Percentiles rank a stretch among this genome's conserved stretches.
These are phyloP conservation scores for Schizosaccharomyces versatilis DNA, from an alignment of 1,139 yeast species.

Conservation along the genomic window DNA sequence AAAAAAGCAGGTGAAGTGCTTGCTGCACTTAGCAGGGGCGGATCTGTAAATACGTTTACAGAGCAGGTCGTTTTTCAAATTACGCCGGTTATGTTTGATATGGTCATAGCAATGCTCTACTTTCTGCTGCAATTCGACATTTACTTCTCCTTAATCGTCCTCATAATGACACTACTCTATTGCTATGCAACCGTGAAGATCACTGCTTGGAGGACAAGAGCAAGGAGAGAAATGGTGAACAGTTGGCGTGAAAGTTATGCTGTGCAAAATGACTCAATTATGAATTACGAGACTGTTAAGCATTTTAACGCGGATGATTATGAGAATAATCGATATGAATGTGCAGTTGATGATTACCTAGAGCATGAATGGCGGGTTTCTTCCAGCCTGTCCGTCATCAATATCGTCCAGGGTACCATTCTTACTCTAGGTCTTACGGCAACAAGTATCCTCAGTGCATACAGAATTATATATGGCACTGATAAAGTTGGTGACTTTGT, in stretches of 20 bases:
- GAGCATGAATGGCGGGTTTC: slow-evolving; percentile 73
- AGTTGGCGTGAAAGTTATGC: slow-evolving; percentile 92
- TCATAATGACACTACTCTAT: slow-evolving; percentile 66
- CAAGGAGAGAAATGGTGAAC: slow-evolving; percentile 68
- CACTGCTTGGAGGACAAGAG: slow-evolving; percentile 85
- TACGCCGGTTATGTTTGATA: slow-evolving; percentile 74
- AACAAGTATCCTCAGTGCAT: slow-evolving; percentile 95
- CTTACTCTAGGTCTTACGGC: slow-evolving; percentile 79
- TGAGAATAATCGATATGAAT: slow-evolving; percentile 61
- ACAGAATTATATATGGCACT: slow-evolving; percentile 61
- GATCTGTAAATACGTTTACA: slow-evolving; percentile 78
- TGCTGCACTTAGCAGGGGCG: slow-evolving; percentile 87
- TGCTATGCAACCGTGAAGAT: slow-evolving; percentile 70
- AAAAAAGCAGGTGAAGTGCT: slow-evolving; percentile 90
- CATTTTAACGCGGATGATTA: slow-evolving; percentile 73
- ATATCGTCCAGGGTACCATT: slow-evolving; percentile 76
- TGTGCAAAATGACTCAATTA: slow-evolving; percentile 77
- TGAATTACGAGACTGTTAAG: slow-evolving; percentile 83
- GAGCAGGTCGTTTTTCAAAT: slow-evolving; percentile 50
- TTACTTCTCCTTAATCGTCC: slow-evolving; percentile 70
- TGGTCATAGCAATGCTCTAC: slow-evolving; percentile 48
- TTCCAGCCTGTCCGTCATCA: slow-evolving; percentile 69
- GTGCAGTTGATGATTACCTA: slow-evolving; percentile 54
- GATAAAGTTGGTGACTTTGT: slow-evolving; percentile 87
- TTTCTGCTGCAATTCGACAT: slow-evolving; percentile 74